Conservation (phyloP, 352 stramenopile genomes). For the Pythium myriotylum region DNA sequence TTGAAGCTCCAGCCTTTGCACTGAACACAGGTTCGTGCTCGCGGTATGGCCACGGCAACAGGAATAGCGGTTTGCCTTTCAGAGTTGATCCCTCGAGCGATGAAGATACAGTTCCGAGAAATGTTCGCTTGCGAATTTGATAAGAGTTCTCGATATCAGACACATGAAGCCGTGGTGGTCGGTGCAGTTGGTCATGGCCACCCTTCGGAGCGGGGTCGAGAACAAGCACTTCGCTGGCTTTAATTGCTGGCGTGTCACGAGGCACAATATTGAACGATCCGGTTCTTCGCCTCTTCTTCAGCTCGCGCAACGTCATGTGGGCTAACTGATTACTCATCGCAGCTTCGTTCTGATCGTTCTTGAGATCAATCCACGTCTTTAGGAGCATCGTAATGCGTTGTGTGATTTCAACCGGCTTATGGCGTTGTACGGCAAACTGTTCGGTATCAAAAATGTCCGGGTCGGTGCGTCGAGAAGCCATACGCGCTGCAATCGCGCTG, state of each 20-base stretch:
- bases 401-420: conserved; percentile 59
- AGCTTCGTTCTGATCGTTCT: neutral
- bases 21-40: conserved; percentile 59
- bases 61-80: conserved; percentile 55
- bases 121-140: conserved; percentile 72
- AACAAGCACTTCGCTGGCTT: conserved; percentile 20
- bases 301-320: conserved; percentile 11
- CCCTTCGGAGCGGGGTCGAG: neutral
- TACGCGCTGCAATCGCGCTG: conserved; percentile 31
- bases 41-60: conserved; percentile 82
- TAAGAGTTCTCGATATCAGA: conserved; percentile 48
- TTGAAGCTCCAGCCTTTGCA: conserved; percentile 46
- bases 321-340: neutral
- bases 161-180: conserved; percentile 27
- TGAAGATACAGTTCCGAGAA: conserved; percentile 47
- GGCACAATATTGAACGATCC: conserved; percentile 7
- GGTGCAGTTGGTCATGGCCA: conserved; percentile 28
- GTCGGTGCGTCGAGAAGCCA: conserved; percentile 28
- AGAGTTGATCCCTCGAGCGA: conserved; percentile 40
- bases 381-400: conserved; percentile 53
- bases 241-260: neutral
- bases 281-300: conserved; percentile 1
- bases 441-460: conserved; percentile 56
- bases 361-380: conserved; percentile 58
- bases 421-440: conserved; percentile 52